These are phyloP conservation scores for Yarrowia sp. DNA, from an alignment of 805 yeast species.

Conservation along the genomic window DNA sequence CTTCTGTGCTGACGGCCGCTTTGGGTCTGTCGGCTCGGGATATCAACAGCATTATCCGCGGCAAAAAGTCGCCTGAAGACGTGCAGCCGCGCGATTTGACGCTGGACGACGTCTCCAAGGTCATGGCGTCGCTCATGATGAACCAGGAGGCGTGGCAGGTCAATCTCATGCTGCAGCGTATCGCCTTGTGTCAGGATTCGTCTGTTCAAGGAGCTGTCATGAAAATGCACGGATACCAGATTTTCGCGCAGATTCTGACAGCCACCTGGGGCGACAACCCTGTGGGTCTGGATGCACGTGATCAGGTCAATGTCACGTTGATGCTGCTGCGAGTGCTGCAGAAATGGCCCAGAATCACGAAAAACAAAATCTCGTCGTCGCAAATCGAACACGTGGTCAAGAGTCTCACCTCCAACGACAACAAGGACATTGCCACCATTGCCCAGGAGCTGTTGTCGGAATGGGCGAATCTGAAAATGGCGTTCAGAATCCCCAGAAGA, in stretches of 20 bases:
- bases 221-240: constrained; percentile 82
- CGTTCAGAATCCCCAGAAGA: constrained; percentile 78
- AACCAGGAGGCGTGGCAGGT: constrained; percentile 66
- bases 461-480: constrained; percentile 76
- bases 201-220: constrained; percentile 58
- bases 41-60: constrained; percentile 50
- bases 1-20: constrained; percentile 81
- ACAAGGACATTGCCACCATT: constrained; percentile 39
- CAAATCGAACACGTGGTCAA: constrained; percentile 65
- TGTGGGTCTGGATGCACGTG: background rate
- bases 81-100: constrained; percentile 46
- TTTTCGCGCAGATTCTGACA: constrained; percentile 58
- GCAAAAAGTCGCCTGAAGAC: constrained; percentile 49
- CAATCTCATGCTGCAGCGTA: constrained; percentile 64
- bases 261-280: constrained; percentile 18
- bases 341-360: constrained; percentile 69
- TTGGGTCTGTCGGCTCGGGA: constrained; percentile 69
- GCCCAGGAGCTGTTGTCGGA: constrained; percentile 52
- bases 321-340: constrained; percentile 57
- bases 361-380: constrained; percentile 72
- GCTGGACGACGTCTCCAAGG: constrained; percentile 65
- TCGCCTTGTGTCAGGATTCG: constrained; percentile 47
- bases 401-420: constrained; percentile 39
- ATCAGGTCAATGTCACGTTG: constrained; percentile 39
- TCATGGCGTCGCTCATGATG: constrained; percentile 79